Percentiles rank a stretch among this genome's conserved stretches.
Evolutionary conservation across 225 moss, liverwort and hornwort species (phyloP).

Genomic region (Ulota crispa): DNA sequence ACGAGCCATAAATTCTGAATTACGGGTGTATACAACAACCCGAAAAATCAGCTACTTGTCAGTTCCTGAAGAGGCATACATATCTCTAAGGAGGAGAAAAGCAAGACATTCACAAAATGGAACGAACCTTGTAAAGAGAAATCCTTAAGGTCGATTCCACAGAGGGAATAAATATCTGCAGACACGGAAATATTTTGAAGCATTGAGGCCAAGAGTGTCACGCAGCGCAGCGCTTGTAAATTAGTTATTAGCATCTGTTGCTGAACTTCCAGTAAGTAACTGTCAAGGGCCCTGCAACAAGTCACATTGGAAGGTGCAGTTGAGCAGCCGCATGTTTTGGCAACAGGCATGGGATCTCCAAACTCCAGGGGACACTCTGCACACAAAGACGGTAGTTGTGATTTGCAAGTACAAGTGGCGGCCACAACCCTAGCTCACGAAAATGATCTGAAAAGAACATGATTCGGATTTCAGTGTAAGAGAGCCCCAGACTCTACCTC

Average conservation of each 20-base stretch:
- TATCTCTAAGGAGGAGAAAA: not conserved
- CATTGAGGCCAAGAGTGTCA: constrained; percentile 55
- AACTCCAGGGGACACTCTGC: constrained; percentile 91
- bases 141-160: constrained; percentile 79
- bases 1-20: constrained; percentile 1
- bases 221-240: constrained; percentile 85
- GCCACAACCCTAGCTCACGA: not conserved
- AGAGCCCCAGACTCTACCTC: not conserved
- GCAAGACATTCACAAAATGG: not conserved
- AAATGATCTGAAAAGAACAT: not conserved
- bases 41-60: not conserved
- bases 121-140: constrained; percentile 87
- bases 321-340: constrained; percentile 66
- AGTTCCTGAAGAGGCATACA: not conserved
- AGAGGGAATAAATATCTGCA: constrained; percentile 72
- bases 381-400: not conserved
- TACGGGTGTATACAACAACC: not conserved
- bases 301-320: constrained; percentile 56
- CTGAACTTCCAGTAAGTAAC: constrained; percentile 71
- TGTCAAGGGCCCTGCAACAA: constrained; percentile 71
- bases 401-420: constrained; percentile 8
- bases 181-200: constrained; percentile 73
- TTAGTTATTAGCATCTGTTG: constrained; percentile 96
- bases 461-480: not conserved
- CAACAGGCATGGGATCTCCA: constrained; percentile 64